Evolutionary conservation across 192 early-diverging fungal species (phyloP).

Genomic region (Podila horticola): DNA sequence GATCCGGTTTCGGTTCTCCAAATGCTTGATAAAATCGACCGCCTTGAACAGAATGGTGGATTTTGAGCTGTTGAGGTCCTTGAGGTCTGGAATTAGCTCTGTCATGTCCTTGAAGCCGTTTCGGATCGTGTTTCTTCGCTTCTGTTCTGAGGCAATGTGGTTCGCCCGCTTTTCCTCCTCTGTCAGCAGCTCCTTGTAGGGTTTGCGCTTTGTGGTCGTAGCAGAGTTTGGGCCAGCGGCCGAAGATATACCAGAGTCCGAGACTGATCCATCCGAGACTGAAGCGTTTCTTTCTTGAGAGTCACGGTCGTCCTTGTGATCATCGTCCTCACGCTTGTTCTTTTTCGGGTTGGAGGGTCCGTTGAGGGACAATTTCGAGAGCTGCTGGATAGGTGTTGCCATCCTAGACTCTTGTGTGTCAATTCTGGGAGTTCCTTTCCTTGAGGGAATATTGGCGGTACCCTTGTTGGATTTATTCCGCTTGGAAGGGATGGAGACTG

Average conservation of each 20-base stretch:
- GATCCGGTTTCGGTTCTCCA: conserved; percentile 64
- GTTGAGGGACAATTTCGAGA: conserved; percentile 40
- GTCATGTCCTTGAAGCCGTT: conserved; percentile 91
- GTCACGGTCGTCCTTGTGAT: neutral
- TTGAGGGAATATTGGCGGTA: neutral
- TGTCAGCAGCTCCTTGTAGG: conserved; percentile 75
- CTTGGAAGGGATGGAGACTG: conserved; percentile 33
- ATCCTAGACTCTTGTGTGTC: conserved; percentile 6
- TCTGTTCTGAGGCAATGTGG: conserved; percentile 81
- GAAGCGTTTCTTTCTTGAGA: conserved; percentile 12
- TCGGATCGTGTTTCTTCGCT: conserved; percentile 78
- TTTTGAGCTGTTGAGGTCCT: conserved; percentile 69
- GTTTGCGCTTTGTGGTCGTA: conserved; percentile 44
- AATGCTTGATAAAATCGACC: conserved; percentile 69
- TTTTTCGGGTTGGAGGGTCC: conserved; percentile 15
- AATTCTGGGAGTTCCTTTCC: neutral
- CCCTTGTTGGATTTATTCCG: conserved; percentile 43
- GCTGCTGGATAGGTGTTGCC: conserved; percentile 35
- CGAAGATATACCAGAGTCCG: neutral
- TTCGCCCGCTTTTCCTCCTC: conserved; percentile 81
- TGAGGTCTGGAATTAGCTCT: conserved; percentile 84
- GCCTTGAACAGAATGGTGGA: conserved; percentile 75
- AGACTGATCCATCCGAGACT: conserved; percentile 27
- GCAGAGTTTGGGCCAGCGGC: neutral
- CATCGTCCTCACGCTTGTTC: conserved; percentile 33